A percentile compares a stretch with the other conserved stretches of the same genome.
These are phyloP conservation scores for Oxyria digyna DNA, from an alignment of 148 eudicot species.

Conservation along the genomic window DNA sequence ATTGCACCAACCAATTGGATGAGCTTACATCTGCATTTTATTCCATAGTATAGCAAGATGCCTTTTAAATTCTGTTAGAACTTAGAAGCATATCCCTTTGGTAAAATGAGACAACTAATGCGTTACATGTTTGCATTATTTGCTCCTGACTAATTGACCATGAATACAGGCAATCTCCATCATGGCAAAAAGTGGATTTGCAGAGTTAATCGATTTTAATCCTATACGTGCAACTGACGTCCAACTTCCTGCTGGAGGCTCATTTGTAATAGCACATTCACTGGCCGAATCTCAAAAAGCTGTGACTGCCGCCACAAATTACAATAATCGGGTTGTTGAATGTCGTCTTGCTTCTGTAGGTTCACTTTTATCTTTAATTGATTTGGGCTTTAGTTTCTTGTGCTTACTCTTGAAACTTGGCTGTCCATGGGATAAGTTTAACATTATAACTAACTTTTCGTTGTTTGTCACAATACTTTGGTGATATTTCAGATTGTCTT, in stretches of 20 bases:
- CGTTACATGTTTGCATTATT: not conserved
- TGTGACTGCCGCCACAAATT: slow-evolving; percentile 94
- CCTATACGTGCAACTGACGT: slow-evolving; percentile 97
- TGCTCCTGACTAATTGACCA: not conserved
- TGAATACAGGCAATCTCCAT: slow-evolving; percentile 76
- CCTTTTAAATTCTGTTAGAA: not conserved
- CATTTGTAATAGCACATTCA: slow-evolving; percentile 91
- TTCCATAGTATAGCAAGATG: not conserved
- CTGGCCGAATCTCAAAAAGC: slow-evolving; percentile 96
- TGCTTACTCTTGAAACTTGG: not conserved
- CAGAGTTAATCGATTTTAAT: slow-evolving; percentile 86
- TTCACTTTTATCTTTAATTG: slow-evolving; percentile 6
- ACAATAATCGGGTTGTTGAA: slow-evolving; percentile 95
- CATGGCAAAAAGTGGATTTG: slow-evolving; percentile 87
- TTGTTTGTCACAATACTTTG: not conserved
- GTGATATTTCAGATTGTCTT: slow-evolving; percentile 61
- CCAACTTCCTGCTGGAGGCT: slow-evolving; percentile 83
- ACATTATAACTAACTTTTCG: not conserved
- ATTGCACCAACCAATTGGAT: not conserved
- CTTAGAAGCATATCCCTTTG: not conserved
- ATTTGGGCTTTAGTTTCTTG: not conserved
- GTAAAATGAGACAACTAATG: not conserved
- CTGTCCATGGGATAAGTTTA: not conserved
- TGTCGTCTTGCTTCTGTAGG: slow-evolving; percentile 93
- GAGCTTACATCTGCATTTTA: not conserved